These are phyloP conservation scores for Gentiana straminea DNA, from an alignment of 257 asterid genomes.

Conservation along the genomic window DNA sequence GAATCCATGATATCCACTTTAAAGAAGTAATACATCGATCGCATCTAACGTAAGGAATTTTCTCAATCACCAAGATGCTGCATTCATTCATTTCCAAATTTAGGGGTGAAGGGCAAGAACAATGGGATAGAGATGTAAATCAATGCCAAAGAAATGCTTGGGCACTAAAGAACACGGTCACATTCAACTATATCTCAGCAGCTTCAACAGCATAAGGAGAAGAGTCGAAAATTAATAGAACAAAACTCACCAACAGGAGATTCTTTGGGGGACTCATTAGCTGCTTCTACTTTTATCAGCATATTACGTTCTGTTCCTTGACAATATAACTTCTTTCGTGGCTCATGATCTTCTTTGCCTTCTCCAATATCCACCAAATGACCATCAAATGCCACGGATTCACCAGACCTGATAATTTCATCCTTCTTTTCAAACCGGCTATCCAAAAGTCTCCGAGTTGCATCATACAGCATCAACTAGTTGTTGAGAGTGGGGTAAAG, in stretches of 20 bases:
- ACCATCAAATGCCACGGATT: slow-evolving; percentile 48
- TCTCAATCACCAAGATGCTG: too few species aligned
- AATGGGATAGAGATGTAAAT: slow-evolving; percentile 1
- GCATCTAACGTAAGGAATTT: too few species aligned
- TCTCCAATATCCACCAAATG: slow-evolving; percentile 68
- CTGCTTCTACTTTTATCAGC: slow-evolving; percentile 19
- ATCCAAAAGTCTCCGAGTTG: slow-evolving; percentile 44
- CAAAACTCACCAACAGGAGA: slow-evolving; percentile 32
- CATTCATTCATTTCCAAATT: not conserved
- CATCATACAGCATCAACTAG: slow-evolving; percentile 67
- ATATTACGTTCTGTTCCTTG: slow-evolving; percentile 17
- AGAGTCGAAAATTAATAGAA: slow-evolving; percentile 12
- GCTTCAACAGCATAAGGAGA: slow-evolving; percentile 12
- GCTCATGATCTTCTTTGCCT: slow-evolving; percentile 31
- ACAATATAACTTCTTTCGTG: slow-evolving; percentile 20
- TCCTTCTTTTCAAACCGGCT: slow-evolving; percentile 59
- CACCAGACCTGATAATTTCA: slow-evolving; percentile 53
- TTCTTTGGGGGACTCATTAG: slow-evolving; percentile 11
- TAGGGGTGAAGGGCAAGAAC: not conserved
- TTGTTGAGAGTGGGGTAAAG: slow-evolving; percentile 6
- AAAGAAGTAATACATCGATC: too few species aligned
- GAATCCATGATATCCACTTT: too few species aligned
- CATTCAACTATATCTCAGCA: not conserved
- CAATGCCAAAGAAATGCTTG: slow-evolving; percentile 1
- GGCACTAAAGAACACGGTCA: slow-evolving; percentile 8